Evolutionary conservation across 306 rosid genomes (phyloP).

Genomic region (Coriaria nepalensis): DNA sequence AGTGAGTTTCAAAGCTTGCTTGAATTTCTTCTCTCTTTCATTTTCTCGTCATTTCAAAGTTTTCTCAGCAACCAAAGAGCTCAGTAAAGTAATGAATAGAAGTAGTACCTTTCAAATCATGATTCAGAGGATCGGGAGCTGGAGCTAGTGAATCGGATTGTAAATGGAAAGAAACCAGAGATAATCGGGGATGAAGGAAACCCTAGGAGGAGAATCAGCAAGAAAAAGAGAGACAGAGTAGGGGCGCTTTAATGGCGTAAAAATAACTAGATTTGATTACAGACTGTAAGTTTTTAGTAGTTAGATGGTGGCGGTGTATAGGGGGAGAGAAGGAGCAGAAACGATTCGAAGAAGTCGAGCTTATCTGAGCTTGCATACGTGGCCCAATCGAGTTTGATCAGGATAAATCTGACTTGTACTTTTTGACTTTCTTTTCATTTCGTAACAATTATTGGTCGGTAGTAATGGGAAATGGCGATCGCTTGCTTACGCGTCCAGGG

Average conservation of each 20-base stretch:
- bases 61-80: neutral
- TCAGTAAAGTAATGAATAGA: neutral
- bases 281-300: conserved; percentile 12
- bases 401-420: no score
- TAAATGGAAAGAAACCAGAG: neutral
- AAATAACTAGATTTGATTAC: conserved; percentile 21
- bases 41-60: neutral
- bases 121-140: neutral
- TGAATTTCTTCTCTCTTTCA: conserved; percentile 2
- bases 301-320: conserved; percentile 10
- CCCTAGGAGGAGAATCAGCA: conserved; percentile 2
- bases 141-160: neutral
- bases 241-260: conserved; percentile 8
- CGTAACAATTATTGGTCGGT: no score
- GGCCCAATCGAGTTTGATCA: no score
- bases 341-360: conserved; percentile 3
- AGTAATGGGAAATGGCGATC: no score
- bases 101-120: conserved; percentile 7
- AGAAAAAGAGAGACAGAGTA: conserved; percentile 2
- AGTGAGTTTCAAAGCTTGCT: neutral
- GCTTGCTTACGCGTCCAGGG: no score
- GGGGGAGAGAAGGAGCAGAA: neutral
- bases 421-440: no score
- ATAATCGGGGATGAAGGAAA: conserved; percentile 6
- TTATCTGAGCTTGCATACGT: no score